Percentiles rank a stretch among this genome's conserved stretches.
Evolutionary conservation across 768 basidiomycete genomes (phyloP).

Genomic region (Collybia mongolica): DNA sequence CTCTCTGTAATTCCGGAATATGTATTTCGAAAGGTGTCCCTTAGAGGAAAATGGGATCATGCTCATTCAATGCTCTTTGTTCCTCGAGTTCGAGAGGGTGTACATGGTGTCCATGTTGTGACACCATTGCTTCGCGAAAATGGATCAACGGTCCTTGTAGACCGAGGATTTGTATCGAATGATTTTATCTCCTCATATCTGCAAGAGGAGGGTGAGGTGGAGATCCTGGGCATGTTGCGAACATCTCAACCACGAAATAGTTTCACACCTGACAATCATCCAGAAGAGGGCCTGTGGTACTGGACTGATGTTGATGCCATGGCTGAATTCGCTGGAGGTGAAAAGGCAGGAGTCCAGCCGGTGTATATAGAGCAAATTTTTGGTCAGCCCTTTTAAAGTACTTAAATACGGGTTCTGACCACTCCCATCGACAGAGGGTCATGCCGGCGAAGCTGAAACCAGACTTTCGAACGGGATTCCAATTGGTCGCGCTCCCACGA

Average conservation of each 20-base stretch:
- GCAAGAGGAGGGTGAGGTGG: conserved; percentile 54
- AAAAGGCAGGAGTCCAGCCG: conserved; percentile 71
- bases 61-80: conserved; percentile 76
- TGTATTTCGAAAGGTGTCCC: conserved; percentile 78
- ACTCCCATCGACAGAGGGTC: conserved; percentile 61
- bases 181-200: conserved; percentile 33
- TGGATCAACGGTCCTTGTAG: conserved; percentile 85
- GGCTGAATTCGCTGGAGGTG: conserved; percentile 75
- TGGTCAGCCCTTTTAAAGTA: conserved; percentile 44
- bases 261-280: conserved; percentile 90
- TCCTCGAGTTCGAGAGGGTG: conserved; percentile 87
- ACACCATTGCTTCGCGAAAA: conserved; percentile 81
- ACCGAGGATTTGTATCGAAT: conserved; percentile 86
- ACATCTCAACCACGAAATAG: conserved; percentile 68
- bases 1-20: conserved; percentile 84
- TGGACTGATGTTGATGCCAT: conserved; percentile 87
- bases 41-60: conserved; percentile 80
- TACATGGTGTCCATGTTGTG: conserved; percentile 83
- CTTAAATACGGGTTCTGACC: not conserved
- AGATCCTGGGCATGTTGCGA: conserved; percentile 85
- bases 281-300: conserved; percentile 82
- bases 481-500: conserved; percentile 75
- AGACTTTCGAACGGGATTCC: conserved; percentile 73
- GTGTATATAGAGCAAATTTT: conserved; percentile 92
- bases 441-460: conserved; percentile 68